Conservation (phyloP, 208 protist genomes). For the Angomonas desouzai region DNA sequence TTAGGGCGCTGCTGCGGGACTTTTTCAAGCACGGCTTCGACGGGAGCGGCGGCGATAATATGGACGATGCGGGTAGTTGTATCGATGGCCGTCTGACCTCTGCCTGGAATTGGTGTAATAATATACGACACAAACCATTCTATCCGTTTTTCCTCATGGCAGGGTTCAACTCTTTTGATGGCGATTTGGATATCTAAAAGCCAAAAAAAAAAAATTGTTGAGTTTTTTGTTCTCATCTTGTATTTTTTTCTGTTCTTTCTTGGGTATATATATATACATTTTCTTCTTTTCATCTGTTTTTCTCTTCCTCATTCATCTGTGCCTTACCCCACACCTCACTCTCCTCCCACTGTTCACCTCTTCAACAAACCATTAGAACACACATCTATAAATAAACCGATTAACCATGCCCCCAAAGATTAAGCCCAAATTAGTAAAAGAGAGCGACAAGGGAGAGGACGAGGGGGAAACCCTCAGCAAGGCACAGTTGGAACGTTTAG, state of each 20-base stretch:
- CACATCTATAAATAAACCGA: background rate
- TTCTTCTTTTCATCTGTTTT: background rate
- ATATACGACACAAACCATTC: conserved; percentile 93
- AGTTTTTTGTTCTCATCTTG: background rate
- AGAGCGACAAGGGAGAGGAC: background rate
- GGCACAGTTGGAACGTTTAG: conserved; percentile 35
- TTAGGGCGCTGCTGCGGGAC: conserved; percentile 89
- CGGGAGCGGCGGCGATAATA: conserved; percentile 96
- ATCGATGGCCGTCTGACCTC: conserved; percentile 97
- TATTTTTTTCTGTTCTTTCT: background rate
- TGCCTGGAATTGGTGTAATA: conserved; percentile 97
- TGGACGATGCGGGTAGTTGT: conserved; percentile 96
- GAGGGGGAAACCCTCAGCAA: conserved; percentile 27
- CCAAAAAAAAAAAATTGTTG: too few species aligned
- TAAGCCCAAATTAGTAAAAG: conserved; percentile 34
- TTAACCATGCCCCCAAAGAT: conserved; percentile 47
- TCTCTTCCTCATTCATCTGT: too few species aligned
- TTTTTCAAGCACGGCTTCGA: conserved; percentile 96
- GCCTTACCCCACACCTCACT: too few species aligned
- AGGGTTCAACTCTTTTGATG: conserved; percentile 97
- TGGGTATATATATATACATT: background rate
- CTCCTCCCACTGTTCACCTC: too few species aligned
- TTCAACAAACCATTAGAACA: too few species aligned
- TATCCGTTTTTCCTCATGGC: conserved; percentile 95
- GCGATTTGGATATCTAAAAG: conserved; percentile 82